phyloP scores from a whole-genome alignment of 306 rosid species.

The Fragaria ananassa region DNA sequence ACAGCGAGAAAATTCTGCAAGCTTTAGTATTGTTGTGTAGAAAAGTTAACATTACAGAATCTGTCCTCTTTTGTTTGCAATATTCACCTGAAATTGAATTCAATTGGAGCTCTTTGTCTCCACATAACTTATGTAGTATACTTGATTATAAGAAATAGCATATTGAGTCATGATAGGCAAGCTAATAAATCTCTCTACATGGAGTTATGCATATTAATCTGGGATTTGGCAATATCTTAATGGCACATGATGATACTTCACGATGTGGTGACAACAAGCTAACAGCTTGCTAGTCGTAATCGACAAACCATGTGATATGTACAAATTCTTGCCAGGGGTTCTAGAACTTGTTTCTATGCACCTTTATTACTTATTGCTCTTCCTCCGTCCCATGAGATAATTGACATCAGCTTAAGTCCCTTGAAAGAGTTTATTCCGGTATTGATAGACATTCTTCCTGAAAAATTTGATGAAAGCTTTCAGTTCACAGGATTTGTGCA shows the following conservation, averaged over 20 bases:
- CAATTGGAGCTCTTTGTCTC: background rate
- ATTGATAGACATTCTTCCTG: too few species aligned
- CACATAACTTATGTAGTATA: background rate
- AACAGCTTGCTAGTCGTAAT: background rate
- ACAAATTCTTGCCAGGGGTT: background rate
- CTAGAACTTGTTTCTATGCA: background rate
- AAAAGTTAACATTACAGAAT: background rate
- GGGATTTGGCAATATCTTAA: background rate
- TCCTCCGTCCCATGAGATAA: too few species aligned
- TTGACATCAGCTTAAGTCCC: too few species aligned
- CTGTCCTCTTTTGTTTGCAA: background rate
- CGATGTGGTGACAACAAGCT: background rate
- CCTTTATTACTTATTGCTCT: too few species aligned
- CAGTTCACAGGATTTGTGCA: too few species aligned
- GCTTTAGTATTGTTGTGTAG: too few species aligned
- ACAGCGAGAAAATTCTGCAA: background rate
- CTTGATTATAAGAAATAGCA: background rate
- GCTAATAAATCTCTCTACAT: background rate
- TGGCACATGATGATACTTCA: background rate
- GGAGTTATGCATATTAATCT: background rate
- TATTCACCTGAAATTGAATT: constrained; percentile 2
- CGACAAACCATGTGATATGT: background rate
- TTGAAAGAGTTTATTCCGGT: too few species aligned
- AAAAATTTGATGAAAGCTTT: too few species aligned
- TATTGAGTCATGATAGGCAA: background rate